Conservation (phyloP, 1,139 yeast species). For the Yamadazyma triangularis region DNA sequence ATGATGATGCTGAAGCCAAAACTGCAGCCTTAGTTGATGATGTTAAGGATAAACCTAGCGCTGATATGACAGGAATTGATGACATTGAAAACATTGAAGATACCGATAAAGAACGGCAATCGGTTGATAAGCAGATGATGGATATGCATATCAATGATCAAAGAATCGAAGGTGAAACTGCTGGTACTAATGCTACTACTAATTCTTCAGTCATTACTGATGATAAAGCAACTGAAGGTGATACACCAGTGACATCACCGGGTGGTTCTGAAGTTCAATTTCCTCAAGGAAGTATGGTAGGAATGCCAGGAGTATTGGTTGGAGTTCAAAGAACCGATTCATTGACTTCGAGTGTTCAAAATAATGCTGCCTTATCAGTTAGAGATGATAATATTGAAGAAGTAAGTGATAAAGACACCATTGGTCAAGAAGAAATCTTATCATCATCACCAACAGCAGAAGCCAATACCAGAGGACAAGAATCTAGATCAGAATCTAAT, state of each 20-base stretch:
- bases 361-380: conserved; percentile 86
- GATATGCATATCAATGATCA: conserved; percentile 1
- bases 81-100: conserved; percentile 14
- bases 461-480: background rate
- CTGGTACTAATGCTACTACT: conserved; percentile 24
- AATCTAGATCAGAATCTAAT: conserved; percentile 10
- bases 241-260: conserved; percentile 58
- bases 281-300: conserved; percentile 51
- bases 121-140: background rate
- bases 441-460: conserved; percentile 8
- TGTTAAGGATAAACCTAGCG: conserved; percentile 20
- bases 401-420: conserved; percentile 57
- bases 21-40: conserved; percentile 20
- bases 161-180: conserved; percentile 4
- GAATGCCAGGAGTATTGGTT: conserved; percentile 45
- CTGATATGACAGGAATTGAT: conserved; percentile 27
- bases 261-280: conserved; percentile 49
- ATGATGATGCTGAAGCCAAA: conserved; percentile 2
- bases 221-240: conserved; percentile 23
- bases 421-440: conserved; percentile 25
- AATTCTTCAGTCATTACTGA: conserved; percentile 35
- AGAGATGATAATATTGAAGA: conserved; percentile 68
- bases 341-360: conserved; percentile 84
- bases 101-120: background rate
- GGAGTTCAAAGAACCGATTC: conserved; percentile 65